These are phyloP conservation scores for Pyrenochaeta sp. DNA, from an alignment of 2,329 filamentous ascomycete species.

Conservation along the genomic window DNA sequence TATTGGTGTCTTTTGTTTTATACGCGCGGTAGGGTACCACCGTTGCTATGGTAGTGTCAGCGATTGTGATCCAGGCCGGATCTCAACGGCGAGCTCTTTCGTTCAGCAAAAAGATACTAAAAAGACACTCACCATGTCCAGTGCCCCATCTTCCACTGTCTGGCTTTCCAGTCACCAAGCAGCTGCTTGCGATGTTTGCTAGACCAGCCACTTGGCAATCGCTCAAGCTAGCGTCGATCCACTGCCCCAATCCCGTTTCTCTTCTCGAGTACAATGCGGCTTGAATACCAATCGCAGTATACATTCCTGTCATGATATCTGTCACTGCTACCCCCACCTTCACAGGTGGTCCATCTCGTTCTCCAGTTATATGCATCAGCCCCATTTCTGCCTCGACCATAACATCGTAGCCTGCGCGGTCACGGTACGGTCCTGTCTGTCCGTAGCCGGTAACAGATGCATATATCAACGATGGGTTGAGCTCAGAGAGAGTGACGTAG, in stretches of 20 bases:
- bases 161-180: constrained; percentile 83
- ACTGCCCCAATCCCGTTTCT: constrained; percentile 82
- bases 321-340: constrained; percentile 99
- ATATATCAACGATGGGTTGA: constrained; percentile 90
- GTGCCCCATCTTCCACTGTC: constrained; percentile 95
- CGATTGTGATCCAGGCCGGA: background rate
- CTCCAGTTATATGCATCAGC: constrained; percentile 97
- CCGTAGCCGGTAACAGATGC: constrained; percentile 97
- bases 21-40: constrained; percentile 95
- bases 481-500: constrained; percentile 76
- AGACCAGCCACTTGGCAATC: constrained; percentile 94
- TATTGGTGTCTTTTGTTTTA: constrained; percentile 67
- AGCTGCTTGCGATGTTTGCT: constrained; percentile 91
- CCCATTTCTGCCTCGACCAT: constrained; percentile 99
- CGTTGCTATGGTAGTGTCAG: constrained; percentile 66
- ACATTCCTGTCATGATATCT: constrained; percentile 92
- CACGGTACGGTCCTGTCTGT: constrained; percentile 87
- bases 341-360: constrained; percentile 85
- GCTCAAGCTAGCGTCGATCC: constrained; percentile 88
- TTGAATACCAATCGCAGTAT: constrained; percentile 94
- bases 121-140: constrained; percentile 74
- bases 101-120: no score
- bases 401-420: constrained; percentile 93
- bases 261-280: constrained; percentile 81
- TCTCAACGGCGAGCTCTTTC: no score